phyloP scores from a whole-genome alignment of 805 yeast genomes.

The Zygoascus biomembranicola region DNA sequence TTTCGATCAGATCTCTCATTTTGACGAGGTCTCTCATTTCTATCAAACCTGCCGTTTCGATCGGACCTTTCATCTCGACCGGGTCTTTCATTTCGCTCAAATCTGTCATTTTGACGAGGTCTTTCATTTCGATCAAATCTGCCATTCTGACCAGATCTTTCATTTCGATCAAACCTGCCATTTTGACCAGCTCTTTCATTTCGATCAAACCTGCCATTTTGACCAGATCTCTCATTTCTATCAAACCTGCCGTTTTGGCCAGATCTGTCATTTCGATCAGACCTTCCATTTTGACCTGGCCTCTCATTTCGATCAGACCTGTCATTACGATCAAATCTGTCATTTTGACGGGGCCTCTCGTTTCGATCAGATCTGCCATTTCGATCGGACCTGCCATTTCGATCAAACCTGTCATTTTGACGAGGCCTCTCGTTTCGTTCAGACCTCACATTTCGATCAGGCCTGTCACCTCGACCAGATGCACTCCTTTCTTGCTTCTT shows the following conservation, averaged over 20 bases:
- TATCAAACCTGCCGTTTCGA: no score
- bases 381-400: no score
- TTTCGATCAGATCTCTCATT: neutral
- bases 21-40: neutral
- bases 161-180: neutral
- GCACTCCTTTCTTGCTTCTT: slow-evolving; percentile 8
- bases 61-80: no score
- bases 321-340: no score
- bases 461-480: neutral
- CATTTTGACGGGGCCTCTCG: neutral
- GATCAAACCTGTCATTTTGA: neutral
- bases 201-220: neutral
- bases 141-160: no score
- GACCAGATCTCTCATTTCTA: neutral
- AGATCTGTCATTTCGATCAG: no score
- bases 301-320: no score
- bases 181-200: neutral
- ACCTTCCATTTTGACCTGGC: no score
- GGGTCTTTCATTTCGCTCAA: no score
- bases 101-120: neutral
- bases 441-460: neutral
- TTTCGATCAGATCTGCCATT: no score
- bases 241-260: neutral
- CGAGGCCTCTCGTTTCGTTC: neutral
- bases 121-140: neutral